Percentiles rank a stretch among this genome's conserved stretches.
phyloP scores from a whole-genome alignment of 768 basidiomycete species.

The Amanita subjunquillea region DNA sequence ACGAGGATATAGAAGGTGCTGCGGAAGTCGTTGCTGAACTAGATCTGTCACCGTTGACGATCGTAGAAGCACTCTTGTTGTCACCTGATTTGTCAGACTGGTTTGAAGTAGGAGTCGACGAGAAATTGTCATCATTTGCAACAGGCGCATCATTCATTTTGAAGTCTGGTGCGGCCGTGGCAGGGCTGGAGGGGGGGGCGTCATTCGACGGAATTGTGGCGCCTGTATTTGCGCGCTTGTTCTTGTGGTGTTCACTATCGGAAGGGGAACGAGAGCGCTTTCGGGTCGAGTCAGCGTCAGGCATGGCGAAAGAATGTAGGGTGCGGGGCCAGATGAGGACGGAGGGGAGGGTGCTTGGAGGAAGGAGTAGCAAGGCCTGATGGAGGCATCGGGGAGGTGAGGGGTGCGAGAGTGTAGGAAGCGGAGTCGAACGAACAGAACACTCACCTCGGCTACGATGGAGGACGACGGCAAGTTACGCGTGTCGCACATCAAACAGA shows the following conservation, averaged over 20 bases:
- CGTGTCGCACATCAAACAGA: conserved; percentile 26
- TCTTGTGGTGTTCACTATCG: conserved; percentile 70
- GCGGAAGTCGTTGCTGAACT: conserved; percentile 38
- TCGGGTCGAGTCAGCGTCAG: conserved; percentile 78
- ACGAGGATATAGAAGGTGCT: conserved; percentile 39
- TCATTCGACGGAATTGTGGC: conserved; percentile 53
- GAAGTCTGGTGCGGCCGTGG: conserved; percentile 43
- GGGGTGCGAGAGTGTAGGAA: conserved; percentile 48
- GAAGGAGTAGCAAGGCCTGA: conserved; percentile 39
- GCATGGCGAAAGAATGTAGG: conserved; percentile 58
- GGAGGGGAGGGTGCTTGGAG: conserved; percentile 15
- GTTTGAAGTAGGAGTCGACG: conserved; percentile 41
- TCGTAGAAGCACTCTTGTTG: conserved; percentile 20
- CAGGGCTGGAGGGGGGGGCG: conserved; percentile 38
- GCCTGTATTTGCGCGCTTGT: conserved; percentile 81
- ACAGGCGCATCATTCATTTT: conserved; percentile 52
- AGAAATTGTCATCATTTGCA: conserved; percentile 40
- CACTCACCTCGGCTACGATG: conserved; percentile 19
- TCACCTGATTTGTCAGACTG: conserved; percentile 29
- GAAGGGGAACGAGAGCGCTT: conserved; percentile 84
- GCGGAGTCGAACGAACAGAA: conserved; percentile 17
- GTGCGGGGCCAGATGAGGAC: conserved; percentile 4
- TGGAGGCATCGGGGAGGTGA: conserved; percentile 44
- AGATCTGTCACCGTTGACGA: conserved; percentile 25
- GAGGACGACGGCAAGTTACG: conserved; percentile 19